A percentile compares a stretch with the other conserved stretches of the same genome.
Evolutionary conservation across 805 yeast species (phyloP).

Genomic region (Brettanomyces naardenensis): DNA sequence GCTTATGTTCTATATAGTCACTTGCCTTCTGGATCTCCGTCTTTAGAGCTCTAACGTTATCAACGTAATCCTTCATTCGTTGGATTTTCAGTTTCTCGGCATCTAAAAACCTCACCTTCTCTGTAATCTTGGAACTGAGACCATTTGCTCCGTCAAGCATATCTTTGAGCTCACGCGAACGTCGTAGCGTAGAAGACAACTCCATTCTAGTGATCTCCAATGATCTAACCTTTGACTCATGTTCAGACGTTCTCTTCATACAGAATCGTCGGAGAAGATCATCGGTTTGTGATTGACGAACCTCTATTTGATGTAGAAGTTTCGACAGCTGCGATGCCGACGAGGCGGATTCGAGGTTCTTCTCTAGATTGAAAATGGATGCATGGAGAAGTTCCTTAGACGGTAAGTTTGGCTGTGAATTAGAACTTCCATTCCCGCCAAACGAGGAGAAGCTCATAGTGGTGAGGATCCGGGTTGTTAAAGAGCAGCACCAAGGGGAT

Average conservation of each 20-base stretch:
- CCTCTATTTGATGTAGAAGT: slow-evolving; percentile 17
- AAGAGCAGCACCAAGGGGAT: too few relatives aligned
- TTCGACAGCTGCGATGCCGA: slow-evolving; percentile 17
- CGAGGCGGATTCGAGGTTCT: slow-evolving; percentile 15
- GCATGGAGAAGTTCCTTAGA: not conserved
- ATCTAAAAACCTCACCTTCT: slow-evolving; percentile 62
- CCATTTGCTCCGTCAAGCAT: slow-evolving; percentile 54
- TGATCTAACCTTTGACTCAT: slow-evolving; percentile 31
- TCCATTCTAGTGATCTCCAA: slow-evolving; percentile 57
- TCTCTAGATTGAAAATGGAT: not conserved
- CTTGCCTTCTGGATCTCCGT: slow-evolving; percentile 56
- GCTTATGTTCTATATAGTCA: slow-evolving; percentile 56
- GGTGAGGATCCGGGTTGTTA: too few relatives aligned
- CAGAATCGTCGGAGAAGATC: slow-evolving; percentile 15
- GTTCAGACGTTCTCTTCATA: slow-evolving; percentile 28
- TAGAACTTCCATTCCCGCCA: too few relatives aligned
- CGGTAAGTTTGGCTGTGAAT: too few relatives aligned
- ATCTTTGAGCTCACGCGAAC: slow-evolving; percentile 47
- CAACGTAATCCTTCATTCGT: slow-evolving; percentile 55
- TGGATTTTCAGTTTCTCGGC: slow-evolving; percentile 59
- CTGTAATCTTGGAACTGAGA: slow-evolving; percentile 59
- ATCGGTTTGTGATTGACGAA: slow-evolving; percentile 19
- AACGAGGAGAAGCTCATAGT: too few relatives aligned
- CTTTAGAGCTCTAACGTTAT: slow-evolving; percentile 57
- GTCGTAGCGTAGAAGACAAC: slow-evolving; percentile 50